Evolutionary conservation across 192 early-diverging fungal genomes (phyloP).

Genomic region (Umbelopsis sp.): DNA sequence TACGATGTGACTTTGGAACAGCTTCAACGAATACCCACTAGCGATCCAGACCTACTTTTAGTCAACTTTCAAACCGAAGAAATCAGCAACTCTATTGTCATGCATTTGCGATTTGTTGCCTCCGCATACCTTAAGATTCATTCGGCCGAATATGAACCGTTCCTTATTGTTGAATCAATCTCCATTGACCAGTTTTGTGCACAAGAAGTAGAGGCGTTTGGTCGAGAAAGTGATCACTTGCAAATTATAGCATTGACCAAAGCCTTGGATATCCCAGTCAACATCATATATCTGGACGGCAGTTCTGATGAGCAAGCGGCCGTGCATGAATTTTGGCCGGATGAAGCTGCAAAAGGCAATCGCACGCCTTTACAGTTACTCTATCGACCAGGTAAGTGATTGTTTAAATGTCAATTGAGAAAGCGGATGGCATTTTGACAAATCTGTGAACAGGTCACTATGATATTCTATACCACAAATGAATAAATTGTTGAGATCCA

Average conservation of each 20-base stretch:
- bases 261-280: slow-evolving; percentile 61
- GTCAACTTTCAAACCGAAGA: slow-evolving; percentile 57
- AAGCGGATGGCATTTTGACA: neutral
- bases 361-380: slow-evolving; percentile 46
- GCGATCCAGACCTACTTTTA: slow-evolving; percentile 47
- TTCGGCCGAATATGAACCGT: slow-evolving; percentile 60
- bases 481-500: neutral
- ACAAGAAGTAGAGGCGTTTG: slow-evolving; percentile 60
- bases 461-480: slow-evolving; percentile 70
- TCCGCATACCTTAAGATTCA: slow-evolving; percentile 60
- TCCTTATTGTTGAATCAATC: slow-evolving; percentile 54
- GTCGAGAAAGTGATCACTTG: slow-evolving; percentile 76
- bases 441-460: slow-evolving; percentile 53
- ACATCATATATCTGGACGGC: slow-evolving; percentile 72
- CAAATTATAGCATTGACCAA: slow-evolving; percentile 79
- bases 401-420: slow-evolving; percentile 52
- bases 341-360: slow-evolving; percentile 40
- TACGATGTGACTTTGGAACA: slow-evolving; percentile 52
- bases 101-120: slow-evolving; percentile 57
- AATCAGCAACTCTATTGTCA: slow-evolving; percentile 61
- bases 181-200: slow-evolving; percentile 60
- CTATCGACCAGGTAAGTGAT: slow-evolving; percentile 53
- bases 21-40: slow-evolving; percentile 34
- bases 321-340: slow-evolving; percentile 75
- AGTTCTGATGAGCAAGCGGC: slow-evolving; percentile 59